These are phyloP conservation scores for Pichia manshurica DNA, from an alignment of 805 yeast genomes.

Conservation along the genomic window DNA sequence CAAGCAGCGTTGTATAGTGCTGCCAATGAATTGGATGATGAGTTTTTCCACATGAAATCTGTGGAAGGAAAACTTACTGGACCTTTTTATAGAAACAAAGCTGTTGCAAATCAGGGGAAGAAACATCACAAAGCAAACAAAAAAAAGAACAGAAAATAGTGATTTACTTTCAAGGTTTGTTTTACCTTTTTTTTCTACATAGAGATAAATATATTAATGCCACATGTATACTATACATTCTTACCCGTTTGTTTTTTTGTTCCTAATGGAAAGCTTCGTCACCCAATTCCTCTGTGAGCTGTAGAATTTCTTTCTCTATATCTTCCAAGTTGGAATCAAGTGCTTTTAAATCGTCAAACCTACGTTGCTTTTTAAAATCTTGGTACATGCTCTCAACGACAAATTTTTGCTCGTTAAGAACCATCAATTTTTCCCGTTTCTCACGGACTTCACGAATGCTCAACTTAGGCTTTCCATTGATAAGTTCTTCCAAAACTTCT, in stretches of 20 bases:
- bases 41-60: slow-evolving; percentile 67
- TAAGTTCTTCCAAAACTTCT: slow-evolving; percentile 2
- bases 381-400: slow-evolving; percentile 61
- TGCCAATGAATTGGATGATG: slow-evolving; percentile 78
- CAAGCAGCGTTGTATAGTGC: slow-evolving; percentile 75
- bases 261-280: slow-evolving; percentile 36
- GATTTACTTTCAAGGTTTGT: not conserved
- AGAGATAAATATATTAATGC: not conserved
- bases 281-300: slow-evolving; percentile 49
- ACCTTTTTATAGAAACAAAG: slow-evolving; percentile 64
- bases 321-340: slow-evolving; percentile 56
- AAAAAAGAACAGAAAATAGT: slow-evolving; percentile 17
- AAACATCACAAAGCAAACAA: slow-evolving; percentile 57
- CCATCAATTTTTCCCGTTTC: slow-evolving; percentile 72
- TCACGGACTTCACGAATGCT: slow-evolving; percentile 52
- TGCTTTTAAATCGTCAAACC: slow-evolving; percentile 69
- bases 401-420: slow-evolving; percentile 76
- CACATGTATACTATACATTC: not conserved
- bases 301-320: slow-evolving; percentile 42
- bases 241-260: not conserved
- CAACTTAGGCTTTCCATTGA: slow-evolving; percentile 21
- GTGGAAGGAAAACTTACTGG: slow-evolving; percentile 57
- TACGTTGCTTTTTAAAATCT: slow-evolving; percentile 57
- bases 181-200: too few relatives aligned
- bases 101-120: slow-evolving; percentile 61